Conservation (phyloP, 768 basidiomycete genomes). For the Suillus subaureus region DNA sequence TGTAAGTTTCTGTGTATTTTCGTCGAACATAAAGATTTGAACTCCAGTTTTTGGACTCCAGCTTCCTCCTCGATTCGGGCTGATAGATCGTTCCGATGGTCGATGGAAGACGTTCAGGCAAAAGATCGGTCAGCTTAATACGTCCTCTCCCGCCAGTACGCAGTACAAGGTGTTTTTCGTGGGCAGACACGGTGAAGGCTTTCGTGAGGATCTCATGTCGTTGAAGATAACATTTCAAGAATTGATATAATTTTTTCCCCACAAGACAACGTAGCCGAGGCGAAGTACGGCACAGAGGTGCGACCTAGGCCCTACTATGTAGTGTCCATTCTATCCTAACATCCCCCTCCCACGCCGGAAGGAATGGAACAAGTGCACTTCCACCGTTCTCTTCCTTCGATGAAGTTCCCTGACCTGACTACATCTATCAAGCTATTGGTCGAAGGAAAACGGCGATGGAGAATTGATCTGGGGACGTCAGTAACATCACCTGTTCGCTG, state of each 20-base stretch:
- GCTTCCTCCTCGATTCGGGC: slow-evolving; percentile 61
- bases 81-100: slow-evolving; percentile 49
- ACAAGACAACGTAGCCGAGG: slow-evolving; percentile 69
- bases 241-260: slow-evolving; percentile 43
- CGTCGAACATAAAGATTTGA: background rate
- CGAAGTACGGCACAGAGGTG: slow-evolving; percentile 61
- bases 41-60: slow-evolving; percentile 21
- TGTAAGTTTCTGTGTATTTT: background rate
- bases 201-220: slow-evolving; percentile 49
- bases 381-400: background rate
- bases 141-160: slow-evolving; percentile 35
- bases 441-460: slow-evolving; percentile 63
- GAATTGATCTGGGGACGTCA: slow-evolving; percentile 74
- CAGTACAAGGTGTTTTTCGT: slow-evolving; percentile 68
- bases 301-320: slow-evolving; percentile 8
- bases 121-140: slow-evolving; percentile 51
- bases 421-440: slow-evolving; percentile 52
- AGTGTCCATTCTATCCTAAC: background rate
- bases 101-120: slow-evolving; percentile 52
- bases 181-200: slow-evolving; percentile 73
- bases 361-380: slow-evolving; percentile 62
- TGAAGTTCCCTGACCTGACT: background rate
- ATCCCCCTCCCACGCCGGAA: slow-evolving; percentile 14
- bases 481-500: slow-evolving; percentile 28
- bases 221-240: slow-evolving; percentile 51